Conservation (phyloP, 257 asterid genomes). For the Gentiana straminea region DNA sequence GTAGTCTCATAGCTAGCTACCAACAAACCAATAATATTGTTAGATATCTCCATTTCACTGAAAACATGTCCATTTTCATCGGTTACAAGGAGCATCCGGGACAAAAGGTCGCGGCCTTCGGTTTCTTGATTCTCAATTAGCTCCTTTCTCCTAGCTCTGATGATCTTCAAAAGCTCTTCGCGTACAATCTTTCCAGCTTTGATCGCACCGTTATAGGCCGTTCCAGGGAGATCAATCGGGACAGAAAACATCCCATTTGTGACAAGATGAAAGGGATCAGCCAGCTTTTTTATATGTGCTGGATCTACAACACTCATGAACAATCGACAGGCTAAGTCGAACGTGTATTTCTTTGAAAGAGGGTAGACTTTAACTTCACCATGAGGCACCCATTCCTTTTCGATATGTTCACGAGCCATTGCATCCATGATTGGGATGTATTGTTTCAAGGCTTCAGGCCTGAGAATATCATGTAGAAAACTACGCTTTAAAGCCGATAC, state of each 20-base stretch:
- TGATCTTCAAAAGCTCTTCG: neutral
- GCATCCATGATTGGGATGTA: constrained; percentile 22
- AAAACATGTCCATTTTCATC: constrained; percentile 36
- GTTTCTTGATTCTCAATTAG: constrained; percentile 23
- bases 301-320: constrained; percentile 32
- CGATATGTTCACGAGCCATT: constrained; percentile 34
- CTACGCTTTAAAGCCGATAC: constrained; percentile 29
- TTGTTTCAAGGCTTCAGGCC: constrained; percentile 3
- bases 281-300: constrained; percentile 19
- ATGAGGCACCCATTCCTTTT: constrained; percentile 30
- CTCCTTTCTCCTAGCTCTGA: constrained; percentile 36
- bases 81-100: constrained; percentile 36
- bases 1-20: constrained; percentile 52
- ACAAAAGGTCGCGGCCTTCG: constrained; percentile 31
- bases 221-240: constrained; percentile 1
- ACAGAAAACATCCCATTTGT: constrained; percentile 32
- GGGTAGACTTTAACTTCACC: constrained; percentile 5
- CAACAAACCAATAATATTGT: constrained; percentile 31
- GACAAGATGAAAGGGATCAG: constrained; percentile 37
- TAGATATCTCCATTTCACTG: constrained; percentile 62
- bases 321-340: constrained; percentile 36
- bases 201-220: constrained; percentile 39
- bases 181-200: constrained; percentile 27
- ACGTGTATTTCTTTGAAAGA: constrained; percentile 12
- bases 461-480: constrained; percentile 11